phyloP scores from a whole-genome alignment of 2,329 filamentous ascomycete genomes.

The Verticillium nubilum region DNA sequence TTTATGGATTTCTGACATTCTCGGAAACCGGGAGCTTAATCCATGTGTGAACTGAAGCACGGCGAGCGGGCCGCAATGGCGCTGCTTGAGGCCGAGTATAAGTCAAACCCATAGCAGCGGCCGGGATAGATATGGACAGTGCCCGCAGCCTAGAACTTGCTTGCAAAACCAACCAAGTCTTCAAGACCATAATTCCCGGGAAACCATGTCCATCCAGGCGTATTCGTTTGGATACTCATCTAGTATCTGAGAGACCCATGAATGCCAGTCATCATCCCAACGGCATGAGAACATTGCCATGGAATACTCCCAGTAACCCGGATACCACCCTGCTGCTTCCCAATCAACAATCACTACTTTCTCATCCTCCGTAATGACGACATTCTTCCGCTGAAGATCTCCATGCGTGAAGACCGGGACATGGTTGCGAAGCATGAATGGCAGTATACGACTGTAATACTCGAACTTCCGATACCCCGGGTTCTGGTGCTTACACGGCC shows the following conservation, averaged over 20 bases:
- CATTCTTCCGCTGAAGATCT: constrained; percentile 17
- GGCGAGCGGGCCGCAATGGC: no score
- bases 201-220: constrained; percentile 13
- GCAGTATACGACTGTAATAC: not conserved
- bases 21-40: no score
- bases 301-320: constrained; percentile 17
- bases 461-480: not conserved
- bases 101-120: no score
- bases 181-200: constrained; percentile 9
- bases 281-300: constrained; percentile 7
- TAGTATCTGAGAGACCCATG: constrained; percentile 11
- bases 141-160: no score
- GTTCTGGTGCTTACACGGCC: not conserved
- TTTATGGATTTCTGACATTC: no score
- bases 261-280: constrained; percentile 17
- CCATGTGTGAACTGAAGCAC: no score
- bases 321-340: constrained; percentile 18
- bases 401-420: constrained; percentile 13
- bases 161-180: no score
- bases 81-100: no score
- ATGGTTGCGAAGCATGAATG: not conserved
- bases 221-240: constrained; percentile 15
- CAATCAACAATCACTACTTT: constrained; percentile 14
- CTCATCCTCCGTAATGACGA: constrained; percentile 10
- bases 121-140: no score